A percentile compares a stretch with the other conserved stretches of the same genome.
Conservation (phyloP, 495 filamentous ascomycete species). For the Aspergillus homomorphus region DNA sequence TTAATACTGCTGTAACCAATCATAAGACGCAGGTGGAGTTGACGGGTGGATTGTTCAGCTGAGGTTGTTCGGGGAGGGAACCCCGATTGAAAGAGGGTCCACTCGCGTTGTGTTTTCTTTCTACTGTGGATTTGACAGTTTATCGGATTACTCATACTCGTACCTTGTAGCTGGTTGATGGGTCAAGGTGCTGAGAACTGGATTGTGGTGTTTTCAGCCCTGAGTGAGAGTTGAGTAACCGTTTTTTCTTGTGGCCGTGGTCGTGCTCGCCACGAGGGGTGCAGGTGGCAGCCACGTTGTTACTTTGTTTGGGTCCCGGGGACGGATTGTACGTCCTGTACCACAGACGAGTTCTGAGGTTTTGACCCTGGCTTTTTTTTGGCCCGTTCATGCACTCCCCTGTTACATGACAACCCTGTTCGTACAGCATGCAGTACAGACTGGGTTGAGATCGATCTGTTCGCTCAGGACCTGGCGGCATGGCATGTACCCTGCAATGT, state of each 20-base stretch:
- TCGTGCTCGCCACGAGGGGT: background rate
- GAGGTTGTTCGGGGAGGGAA: slow-evolving; percentile 10
- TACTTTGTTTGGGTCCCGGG: background rate
- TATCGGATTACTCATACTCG: too few relatives aligned
- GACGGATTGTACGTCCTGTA: background rate
- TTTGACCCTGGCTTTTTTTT: background rate
- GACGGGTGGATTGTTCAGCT: slow-evolving; percentile 20
- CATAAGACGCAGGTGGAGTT: background rate
- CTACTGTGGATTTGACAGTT: too few relatives aligned
- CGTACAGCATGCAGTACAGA: background rate
- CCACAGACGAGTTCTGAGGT: background rate
- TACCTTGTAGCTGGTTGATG: too few relatives aligned
- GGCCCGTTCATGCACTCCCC: background rate
- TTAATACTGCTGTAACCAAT: slow-evolving; percentile 12
- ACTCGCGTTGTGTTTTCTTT: background rate
- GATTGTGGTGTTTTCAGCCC: too few relatives aligned
- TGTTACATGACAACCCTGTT: too few relatives aligned
- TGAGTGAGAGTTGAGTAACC: too few relatives aligned
- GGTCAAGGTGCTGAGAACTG: too few relatives aligned
- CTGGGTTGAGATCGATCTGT: background rate
- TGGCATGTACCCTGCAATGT: background rate
- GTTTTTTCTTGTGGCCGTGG: too few relatives aligned
- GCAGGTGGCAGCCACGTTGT: background rate
- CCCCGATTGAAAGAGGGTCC: too few relatives aligned
- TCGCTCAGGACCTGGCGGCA: background rate